Evolutionary conservation across 805 yeast genomes (phyloP), one percentile per base, ranked within the genome.

Genomic region (Candida nitratophila): DNA sequence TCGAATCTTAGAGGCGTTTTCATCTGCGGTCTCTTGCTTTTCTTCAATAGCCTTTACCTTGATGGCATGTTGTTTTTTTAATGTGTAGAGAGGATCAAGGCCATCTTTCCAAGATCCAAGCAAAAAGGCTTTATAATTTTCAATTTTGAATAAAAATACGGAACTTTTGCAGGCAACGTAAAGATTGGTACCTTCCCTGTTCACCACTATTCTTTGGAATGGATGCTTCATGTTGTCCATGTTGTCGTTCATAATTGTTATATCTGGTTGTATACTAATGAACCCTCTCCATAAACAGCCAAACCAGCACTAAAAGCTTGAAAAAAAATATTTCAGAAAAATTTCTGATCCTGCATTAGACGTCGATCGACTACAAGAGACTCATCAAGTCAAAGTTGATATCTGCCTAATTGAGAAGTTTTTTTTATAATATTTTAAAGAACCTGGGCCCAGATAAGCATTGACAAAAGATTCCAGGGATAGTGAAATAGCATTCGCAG

Each of bases 31-130:
- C 31, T 38, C 35, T 16, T 40, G 56, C 41, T 67, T 67, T 38
- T 60, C 63, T 40, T 61, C 58, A 40, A 60, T 56, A 35, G 52
- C 54, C 48, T 65, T 62, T 32, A 66, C 50, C 43, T 69, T 63
- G 43, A 66, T 71, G 41, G 65, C 64, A 42, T 75, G 77, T 47
- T 73, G 76, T 50, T 71, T 73, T 56, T 73, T 71, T 43, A 74
- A 62, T 3, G 69, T 52, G 33, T 65, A 67, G 22, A 68, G 63
- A 22, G 70, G 67, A 52, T 78, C 83, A 29, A 76, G 68, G 6
- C 69, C 70, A 60, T 85, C 93, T 15, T 64, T 56, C 90, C 91
- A 85, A 30, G 66, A 57, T 1, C 85, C 86, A n/a, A 75, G 53
- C 21, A 68, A 54, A 24, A 46, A 40, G 10, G 59, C 54, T 2